Conservation (phyloP, 768 basidiomycete genomes). For the Rhizopogon rudus region DNA sequence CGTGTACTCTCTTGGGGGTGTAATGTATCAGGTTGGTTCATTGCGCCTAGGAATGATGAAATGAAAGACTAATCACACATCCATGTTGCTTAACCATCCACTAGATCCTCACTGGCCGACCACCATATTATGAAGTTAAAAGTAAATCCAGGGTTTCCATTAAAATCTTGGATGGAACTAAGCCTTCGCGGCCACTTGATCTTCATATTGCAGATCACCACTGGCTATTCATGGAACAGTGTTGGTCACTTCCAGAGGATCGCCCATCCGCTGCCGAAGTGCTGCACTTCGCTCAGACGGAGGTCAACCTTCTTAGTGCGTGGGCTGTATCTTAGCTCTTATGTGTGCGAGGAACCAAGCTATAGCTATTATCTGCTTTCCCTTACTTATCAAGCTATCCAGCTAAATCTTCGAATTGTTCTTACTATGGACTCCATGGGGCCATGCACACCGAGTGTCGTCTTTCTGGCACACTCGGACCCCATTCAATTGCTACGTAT, state of each 20-base stretch:
- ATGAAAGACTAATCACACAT: no score
- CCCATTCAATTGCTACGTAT: not conserved
- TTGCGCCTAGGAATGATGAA: not conserved
- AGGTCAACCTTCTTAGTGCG: not conserved
- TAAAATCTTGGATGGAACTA: not conserved
- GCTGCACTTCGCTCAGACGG: not conserved
- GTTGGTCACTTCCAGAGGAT: constrained; percentile 1
- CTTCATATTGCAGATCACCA: not conserved
- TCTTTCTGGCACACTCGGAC: not conserved
- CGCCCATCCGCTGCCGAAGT: not conserved
- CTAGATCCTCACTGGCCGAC: constrained; percentile 2
- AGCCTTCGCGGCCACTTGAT: not conserved
- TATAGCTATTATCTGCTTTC: not conserved
- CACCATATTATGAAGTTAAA: constrained; percentile 3
- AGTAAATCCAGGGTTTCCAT: not conserved
- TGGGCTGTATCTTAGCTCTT: not conserved
- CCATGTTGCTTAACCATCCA: not conserved
- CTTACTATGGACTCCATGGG: not conserved
- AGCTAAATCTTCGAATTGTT: not conserved
- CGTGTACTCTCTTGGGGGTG: constrained; percentile 1
- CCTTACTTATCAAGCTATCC: no score
- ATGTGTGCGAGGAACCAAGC: not conserved
- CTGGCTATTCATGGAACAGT: constrained; percentile 4
- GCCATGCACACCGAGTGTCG: not conserved
- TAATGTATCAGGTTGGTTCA: constrained; percentile 6